Evolutionary conservation across 805 yeast genomes (phyloP).

Genomic region (Grigorovia humatica): DNA sequence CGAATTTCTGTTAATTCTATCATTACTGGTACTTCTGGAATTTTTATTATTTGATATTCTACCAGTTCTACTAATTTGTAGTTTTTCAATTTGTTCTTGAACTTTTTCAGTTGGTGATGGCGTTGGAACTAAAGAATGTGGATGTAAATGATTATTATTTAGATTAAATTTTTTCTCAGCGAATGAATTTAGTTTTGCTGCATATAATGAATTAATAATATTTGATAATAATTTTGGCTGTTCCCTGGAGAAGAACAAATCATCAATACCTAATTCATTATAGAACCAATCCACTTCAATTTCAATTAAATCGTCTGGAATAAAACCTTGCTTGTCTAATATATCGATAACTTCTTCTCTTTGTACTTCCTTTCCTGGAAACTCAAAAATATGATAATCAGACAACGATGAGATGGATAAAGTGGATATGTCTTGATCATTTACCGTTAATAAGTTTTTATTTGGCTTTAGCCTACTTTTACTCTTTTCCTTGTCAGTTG

Average conservation of each 20-base stretch:
- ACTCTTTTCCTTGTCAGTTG: not conserved
- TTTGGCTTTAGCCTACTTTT: not conserved
- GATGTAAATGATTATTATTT: not conserved
- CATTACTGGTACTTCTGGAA: not conserved
- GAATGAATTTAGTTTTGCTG: slow-evolving; percentile 86
- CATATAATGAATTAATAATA: slow-evolving; percentile 79
- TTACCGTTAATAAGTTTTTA: not conserved
- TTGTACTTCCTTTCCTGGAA: slow-evolving; percentile 73
- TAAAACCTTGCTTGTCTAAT: slow-evolving; percentile 73
- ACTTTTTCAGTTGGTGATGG: not conserved
- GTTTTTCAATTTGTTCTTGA: not conserved
- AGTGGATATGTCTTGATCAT: slow-evolving; percentile 27
- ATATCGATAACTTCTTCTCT: slow-evolving; percentile 71
- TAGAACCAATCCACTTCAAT: slow-evolving; percentile 86
- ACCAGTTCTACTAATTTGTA: not conserved
- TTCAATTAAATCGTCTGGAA: slow-evolving; percentile 80
- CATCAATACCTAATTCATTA: slow-evolving; percentile 79
- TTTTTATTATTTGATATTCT: not conserved
- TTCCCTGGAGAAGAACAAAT: slow-evolving; percentile 82
- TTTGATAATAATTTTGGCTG: slow-evolving; percentile 68
- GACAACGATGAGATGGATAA: slow-evolving; percentile 35
- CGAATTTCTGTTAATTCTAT: not conserved
- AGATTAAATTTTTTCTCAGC: slow-evolving; percentile 42
- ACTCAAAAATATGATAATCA: slow-evolving; percentile 69
- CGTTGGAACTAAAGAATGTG: not conserved